A percentile compares a stretch with the other conserved stretches of the same genome.
Evolutionary conservation across 1,284 basidiomycete species (phyloP).

Genomic region (Anthracocystis setariae): DNA sequence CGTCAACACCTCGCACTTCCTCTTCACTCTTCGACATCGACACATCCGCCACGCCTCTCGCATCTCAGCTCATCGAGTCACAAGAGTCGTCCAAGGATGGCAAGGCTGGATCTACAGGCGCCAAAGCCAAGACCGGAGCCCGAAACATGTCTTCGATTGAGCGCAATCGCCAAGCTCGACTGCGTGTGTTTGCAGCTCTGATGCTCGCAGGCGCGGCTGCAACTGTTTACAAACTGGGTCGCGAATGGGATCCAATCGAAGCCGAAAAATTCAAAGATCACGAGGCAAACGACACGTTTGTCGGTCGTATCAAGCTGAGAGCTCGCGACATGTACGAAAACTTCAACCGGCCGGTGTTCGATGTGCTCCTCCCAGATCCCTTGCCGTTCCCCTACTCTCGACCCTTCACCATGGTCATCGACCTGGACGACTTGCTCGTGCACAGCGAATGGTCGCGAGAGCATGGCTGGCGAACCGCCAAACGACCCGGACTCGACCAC

Average conservation of each 20-base stretch:
- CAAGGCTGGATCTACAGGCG: constrained; percentile 56
- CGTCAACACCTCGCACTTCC: constrained; percentile 14
- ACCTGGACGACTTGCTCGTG: constrained; percentile 90
- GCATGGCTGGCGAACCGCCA: constrained; percentile 70
- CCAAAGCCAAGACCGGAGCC: constrained; percentile 64
- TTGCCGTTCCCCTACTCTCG: constrained; percentile 85
- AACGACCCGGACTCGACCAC: constrained; percentile 93
- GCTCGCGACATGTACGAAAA: constrained; percentile 53
- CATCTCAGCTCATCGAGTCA: constrained; percentile 32
- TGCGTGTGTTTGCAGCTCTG: constrained; percentile 43
- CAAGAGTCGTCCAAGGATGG: constrained; percentile 9
- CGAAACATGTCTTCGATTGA: constrained; percentile 67
- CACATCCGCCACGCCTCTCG: constrained; percentile 41
- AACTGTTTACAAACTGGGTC: constrained; percentile 60
- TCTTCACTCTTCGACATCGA: constrained; percentile 57
- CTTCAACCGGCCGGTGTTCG: constrained; percentile 77
- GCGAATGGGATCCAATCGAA: constrained; percentile 66
- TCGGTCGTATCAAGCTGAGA: constrained; percentile 60
- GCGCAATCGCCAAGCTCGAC: constrained; percentile 59
- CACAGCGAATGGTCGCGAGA: constrained; percentile 80
- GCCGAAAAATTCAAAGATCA: constrained; percentile 38
- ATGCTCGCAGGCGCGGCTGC: constrained; percentile 49
- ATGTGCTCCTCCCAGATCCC: constrained; percentile 87
- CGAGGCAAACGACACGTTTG: constrained; percentile 42
- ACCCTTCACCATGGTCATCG: constrained; percentile 90